phyloP scores from a whole-genome alignment of 2,329 filamentous ascomycete species.

The Hirsutella minnesotensis region DNA sequence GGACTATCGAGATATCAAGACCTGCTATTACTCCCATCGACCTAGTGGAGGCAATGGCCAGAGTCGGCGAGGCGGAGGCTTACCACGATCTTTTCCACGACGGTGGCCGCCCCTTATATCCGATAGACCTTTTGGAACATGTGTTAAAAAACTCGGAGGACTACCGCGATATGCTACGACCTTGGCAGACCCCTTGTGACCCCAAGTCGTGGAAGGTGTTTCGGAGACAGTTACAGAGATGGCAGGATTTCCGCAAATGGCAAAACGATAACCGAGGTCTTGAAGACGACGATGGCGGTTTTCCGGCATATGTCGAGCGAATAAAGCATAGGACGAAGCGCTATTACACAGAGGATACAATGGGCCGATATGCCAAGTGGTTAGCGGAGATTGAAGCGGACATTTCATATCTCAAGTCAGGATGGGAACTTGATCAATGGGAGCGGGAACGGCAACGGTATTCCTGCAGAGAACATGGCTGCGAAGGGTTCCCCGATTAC shows the following conservation, averaged over 20 bases:
- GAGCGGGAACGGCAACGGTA: conserved; percentile 3
- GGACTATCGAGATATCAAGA: neutral
- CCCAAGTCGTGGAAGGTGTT: conserved; percentile 10
- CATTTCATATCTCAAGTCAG: conserved; percentile 1
- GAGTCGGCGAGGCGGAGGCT: conserved; percentile 8
- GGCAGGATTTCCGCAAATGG: conserved; percentile 18
- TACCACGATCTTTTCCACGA: conserved; percentile 18
- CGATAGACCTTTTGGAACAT: conserved; percentile 13
- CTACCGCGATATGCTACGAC: conserved; percentile 14
- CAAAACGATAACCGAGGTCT: conserved; percentile 15
- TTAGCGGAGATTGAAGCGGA: conserved; percentile 6
- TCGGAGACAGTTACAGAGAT: conserved; percentile 12
- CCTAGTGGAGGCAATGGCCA: neutral
- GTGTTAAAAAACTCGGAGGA: conserved; percentile 11
- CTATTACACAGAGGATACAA: neutral
- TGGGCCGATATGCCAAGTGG: neutral
- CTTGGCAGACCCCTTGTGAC: conserved; percentile 6
- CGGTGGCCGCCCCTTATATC: conserved; percentile 18
- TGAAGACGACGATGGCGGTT: conserved; percentile 9
- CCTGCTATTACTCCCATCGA: neutral
- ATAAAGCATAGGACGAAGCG: neutral
- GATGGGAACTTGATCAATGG: conserved; percentile 4
- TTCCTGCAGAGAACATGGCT: conserved; percentile 6
- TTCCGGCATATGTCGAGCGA: conserved; percentile 4
- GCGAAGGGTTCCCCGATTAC: conserved; percentile 12